Base-by-base conservation (phyloP, 2,329 filamentous ascomycete species). In the Scopulariopsis brevicaulis region DNA sequence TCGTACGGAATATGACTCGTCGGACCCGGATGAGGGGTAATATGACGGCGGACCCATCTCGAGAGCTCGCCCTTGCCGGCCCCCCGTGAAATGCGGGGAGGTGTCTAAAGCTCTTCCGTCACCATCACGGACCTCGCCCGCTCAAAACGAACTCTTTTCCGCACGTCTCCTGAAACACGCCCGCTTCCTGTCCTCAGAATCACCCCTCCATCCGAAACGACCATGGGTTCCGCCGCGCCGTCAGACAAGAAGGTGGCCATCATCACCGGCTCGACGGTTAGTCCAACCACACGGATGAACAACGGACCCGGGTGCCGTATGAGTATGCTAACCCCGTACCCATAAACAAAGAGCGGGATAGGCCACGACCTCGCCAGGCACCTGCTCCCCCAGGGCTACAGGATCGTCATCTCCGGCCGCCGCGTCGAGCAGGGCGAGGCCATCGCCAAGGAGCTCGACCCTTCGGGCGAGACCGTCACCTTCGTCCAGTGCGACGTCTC, bases 401-500 rank as follows among this genome's bases (percentile, higher is more conserved):
- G 61, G 4, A 69, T 75, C 7, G 72, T 69, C 6, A 60, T 74
- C 51, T 64, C 73, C 25, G 77, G 55, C 25, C 55, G 43, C 12
- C 48, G 55, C 22, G 55, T 24, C 18, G 46, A 28, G 7, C 24
- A 74, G 50, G 70, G 75, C 56, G 69, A 70, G 22, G 35, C 52
- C 18, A 64, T 65, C 48, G 60, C 63, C 6, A 62, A 65, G 20
- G 62, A 66, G 15, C 68, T 70, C 8, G 60, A 69, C 15, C 68
- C 69, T 15, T 62, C 74, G 15, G 70, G 72, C 53, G 59, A 68
- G 7, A 68, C 67, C 2, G 72, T 72, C 1, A 65, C 65, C n/a
- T 81, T 78, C 66, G 69, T 74, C 24, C 62, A 67, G 24, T 71
- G 70, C 53, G 73, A 82, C 60, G 72, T 81, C 1, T 65, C 68